A percentile compares a stretch with the other conserved stretches of the same genome.
Evolutionary conservation across 2,329 filamentous ascomycete genomes (phyloP).

Genomic region (Raffaelea deltoideospora): DNA sequence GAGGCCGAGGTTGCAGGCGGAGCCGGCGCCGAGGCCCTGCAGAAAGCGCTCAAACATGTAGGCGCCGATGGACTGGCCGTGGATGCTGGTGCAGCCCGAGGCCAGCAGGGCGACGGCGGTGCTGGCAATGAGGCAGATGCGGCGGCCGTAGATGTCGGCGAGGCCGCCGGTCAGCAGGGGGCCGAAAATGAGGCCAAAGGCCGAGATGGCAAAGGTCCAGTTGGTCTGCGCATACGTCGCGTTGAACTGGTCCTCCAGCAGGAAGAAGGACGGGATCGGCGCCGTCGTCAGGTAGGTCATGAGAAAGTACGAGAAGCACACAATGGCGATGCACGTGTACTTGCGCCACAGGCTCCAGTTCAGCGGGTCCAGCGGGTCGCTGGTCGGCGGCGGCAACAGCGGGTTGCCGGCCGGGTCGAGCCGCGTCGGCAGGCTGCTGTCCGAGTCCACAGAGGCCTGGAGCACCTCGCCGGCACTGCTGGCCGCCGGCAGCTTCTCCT

Average conservation of each 20-base stretch:
- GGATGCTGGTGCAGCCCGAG: conserved; percentile 2
- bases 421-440: neutral
- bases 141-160: conserved; percentile 1
- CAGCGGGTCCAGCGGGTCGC: conserved; percentile 2
- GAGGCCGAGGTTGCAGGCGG: neutral
- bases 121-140: neutral
- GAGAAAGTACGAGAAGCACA: conserved; percentile 1
- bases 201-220: conserved; percentile 1
- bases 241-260: conserved; percentile 1
- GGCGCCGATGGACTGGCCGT: neutral
- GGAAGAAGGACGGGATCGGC: conserved; percentile 1
- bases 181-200: neutral
- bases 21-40: conserved; percentile 1
- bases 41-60: conserved; percentile 2
- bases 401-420: conserved; percentile 4
- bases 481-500: too few species aligned
- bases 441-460: too few species aligned
- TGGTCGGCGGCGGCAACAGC: conserved; percentile 1
- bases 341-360: conserved; percentile 1
- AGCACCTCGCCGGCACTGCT: too few species aligned
- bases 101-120: neutral
- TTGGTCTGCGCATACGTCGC: conserved; percentile 1
- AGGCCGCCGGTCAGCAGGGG: neutral
- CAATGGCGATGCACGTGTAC: neutral
- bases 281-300: conserved; percentile 1